Base-by-base conservation (phyloP, 2,329 filamentous ascomycete species). In the Dactylella cylindrospora region DNA sequence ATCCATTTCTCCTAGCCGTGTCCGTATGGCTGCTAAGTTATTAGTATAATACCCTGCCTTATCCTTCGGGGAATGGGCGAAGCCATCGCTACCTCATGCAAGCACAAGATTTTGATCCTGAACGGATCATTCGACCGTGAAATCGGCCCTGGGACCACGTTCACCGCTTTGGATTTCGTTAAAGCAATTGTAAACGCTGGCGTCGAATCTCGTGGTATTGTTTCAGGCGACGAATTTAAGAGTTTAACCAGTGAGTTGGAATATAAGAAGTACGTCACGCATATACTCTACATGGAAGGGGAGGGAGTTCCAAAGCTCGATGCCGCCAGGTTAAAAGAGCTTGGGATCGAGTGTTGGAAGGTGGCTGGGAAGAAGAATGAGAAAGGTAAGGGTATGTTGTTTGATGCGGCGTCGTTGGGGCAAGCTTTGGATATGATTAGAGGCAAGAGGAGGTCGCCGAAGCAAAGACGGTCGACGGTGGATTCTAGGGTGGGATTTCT, bases 81-180 rank as follows among this genome's bases (percentile, higher is more conserved):
- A 15, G 81, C 83, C 0, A 77, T 88, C 17, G 74, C 78, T 1
- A 73, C 74, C 10, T 76, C 73, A 20, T 62, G 55, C 15, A 66
- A 57, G 15, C 65, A 66, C 8, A 94, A 93, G 71, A 85, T 95
- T 13, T 75, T 95, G 5, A 86, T 95, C 20, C 76, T 95, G 4
- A 97, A 97, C 70, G 87, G 88, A 17, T 86, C 80, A 0, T 76
- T 86, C 0, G 91, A 97, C 70, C 83, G 91, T 7, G 91, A 97
- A 75, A 95, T 90, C 0, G 88, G 90, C 0, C 88, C 90, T 0
- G 57, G 67, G 9, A 45, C 57, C 1, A 70, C 70, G 0, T 90
- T 88, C 70, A 81, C 82, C 0, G 91, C 88, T 0, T 74, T 82
- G 0, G 90, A 95, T 68, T 97, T 97, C 70, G 81, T 96, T 0